These are phyloP conservation scores for Luvunga scandens DNA, from an alignment of 345 rosid species.

Conservation along the genomic window DNA sequence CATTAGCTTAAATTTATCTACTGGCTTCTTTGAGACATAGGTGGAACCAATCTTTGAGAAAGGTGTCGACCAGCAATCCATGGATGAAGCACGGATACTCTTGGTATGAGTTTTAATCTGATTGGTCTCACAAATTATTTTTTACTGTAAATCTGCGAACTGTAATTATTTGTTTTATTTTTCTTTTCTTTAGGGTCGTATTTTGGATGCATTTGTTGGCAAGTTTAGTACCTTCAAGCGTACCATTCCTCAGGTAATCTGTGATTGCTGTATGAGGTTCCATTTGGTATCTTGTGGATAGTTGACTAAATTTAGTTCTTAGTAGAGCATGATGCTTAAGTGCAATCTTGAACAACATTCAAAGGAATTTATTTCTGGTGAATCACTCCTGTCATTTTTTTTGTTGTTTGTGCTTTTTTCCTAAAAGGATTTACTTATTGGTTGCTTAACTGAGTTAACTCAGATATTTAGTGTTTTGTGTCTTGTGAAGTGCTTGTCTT, in stretches of 20 bases:
- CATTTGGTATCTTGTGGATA: background rate
- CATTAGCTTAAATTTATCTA: slow-evolving; percentile 14
- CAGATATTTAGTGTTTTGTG: slow-evolving; percentile 5
- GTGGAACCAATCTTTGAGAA: slow-evolving; percentile 99
- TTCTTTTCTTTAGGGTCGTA: slow-evolving; percentile 66
- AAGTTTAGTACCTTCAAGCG: slow-evolving; percentile 97
- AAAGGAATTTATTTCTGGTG: background rate
- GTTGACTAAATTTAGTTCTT: background rate
- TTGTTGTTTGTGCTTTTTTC: background rate
- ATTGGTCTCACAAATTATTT: slow-evolving; percentile 12
- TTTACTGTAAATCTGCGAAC: slow-evolving; percentile 16
- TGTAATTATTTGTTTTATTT: slow-evolving; percentile 11
- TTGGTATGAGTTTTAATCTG: slow-evolving; percentile 50
- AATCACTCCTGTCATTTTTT: background rate
- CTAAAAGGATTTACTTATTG: background rate
- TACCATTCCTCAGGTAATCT: slow-evolving; percentile 92
- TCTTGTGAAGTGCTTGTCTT: background rate
- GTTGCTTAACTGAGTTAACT: background rate
- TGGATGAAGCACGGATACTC: slow-evolving; percentile 93
- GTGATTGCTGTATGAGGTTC: slow-evolving; percentile 20
- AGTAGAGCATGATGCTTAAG: background rate
- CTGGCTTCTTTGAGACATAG: slow-evolving; percentile 38
- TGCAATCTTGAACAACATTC: slow-evolving; percentile 2
- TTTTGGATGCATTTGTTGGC: slow-evolving; percentile 98
- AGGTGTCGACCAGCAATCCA: slow-evolving; percentile 88